These are phyloP conservation scores for Kalanchoe fedtschenkoi DNA, from an alignment of 164 flowering plant genomes.

Conservation along the genomic window DNA sequence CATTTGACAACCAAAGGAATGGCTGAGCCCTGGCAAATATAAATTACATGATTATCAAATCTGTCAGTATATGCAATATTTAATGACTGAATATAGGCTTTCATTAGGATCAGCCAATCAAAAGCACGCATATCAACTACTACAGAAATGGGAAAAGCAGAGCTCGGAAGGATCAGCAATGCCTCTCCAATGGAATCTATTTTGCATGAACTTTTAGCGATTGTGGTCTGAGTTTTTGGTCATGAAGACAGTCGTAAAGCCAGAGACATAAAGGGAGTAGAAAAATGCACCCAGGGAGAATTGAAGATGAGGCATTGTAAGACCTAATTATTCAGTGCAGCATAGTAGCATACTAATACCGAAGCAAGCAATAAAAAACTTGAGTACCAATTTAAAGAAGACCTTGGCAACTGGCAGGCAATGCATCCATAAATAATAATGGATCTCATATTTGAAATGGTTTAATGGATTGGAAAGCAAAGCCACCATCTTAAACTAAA, in stretches of 20 bases:
- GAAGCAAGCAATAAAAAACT: not conserved
- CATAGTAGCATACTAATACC: not conserved
- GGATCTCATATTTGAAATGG: no score
- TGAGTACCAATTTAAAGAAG: not conserved
- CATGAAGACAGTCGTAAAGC: not conserved
- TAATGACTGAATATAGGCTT: not conserved
- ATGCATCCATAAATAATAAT: no score
- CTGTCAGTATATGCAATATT: not conserved
- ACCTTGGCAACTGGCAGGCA: no score
- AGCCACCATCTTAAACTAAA: not conserved
- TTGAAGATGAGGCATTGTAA: not conserved
- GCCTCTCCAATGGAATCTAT: not conserved
- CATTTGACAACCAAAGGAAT: constrained; percentile 97
- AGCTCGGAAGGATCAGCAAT: not conserved
- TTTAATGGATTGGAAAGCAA: not conserved
- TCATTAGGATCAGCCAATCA: not conserved
- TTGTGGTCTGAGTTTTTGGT: not conserved
- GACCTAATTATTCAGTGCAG: not conserved
- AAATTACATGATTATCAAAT: not conserved
- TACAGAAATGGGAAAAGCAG: not conserved
- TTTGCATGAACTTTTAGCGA: not conserved
- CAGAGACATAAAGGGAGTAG: not conserved
- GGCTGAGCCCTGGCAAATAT: constrained; percentile 60
- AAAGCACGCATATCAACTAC: not conserved
- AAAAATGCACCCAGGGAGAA: not conserved